Base-by-base conservation (phyloP, 2,329 filamentous ascomycete genomes). In the Lanzia echinophila region DNA sequence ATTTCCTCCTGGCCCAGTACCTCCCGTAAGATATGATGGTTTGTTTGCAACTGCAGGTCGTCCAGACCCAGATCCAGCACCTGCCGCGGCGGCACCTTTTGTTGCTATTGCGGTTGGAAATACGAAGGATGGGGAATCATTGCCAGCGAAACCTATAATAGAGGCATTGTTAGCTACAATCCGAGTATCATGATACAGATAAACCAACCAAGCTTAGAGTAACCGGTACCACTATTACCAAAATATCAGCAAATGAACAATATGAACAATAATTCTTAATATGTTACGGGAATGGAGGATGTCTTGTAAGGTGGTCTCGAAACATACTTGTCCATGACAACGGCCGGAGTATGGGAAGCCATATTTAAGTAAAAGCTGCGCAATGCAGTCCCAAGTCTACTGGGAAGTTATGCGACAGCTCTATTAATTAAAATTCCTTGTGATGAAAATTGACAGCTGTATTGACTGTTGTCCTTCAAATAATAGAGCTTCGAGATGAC, bases 261-360 rank as follows among this genome's bases (percentile, higher is more conserved):
- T 50, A 24, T 4, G 38, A 32, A 33, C 3, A 22, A 36, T 13
- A 24, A 43, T 22, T 45, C 34, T 55, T 39, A 33, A 32, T 41
- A 44, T 44, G 45, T 22, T 10, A 22, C 33, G 47, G 38, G 45
- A 31, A 42, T 50, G 38, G 44, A 42, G 47, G 50, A 24, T 57
- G 50, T 42, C 53, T 62, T 46, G 41, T n/a, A n/a, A n/a, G 55
- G 69, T 64, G 65, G 68, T 46, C 65, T 67, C 60, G 68, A 65
- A 68, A 71, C 90, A 76, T 86, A 96, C 94, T 99, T 99, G 94
- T 99, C 94, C 92, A 99, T 99, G 90, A 99, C 94, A 96, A 99
- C 94, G 88, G 94, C 94, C 68, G 94, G 94, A 71, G 94, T 97
- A 84, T 97, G 92, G 77, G 88, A 87, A 71, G 94, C 92, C 94